Conservation (phyloP, 768 basidiomycete genomes). For the Porpolomopsis calyptriformis region DNA sequence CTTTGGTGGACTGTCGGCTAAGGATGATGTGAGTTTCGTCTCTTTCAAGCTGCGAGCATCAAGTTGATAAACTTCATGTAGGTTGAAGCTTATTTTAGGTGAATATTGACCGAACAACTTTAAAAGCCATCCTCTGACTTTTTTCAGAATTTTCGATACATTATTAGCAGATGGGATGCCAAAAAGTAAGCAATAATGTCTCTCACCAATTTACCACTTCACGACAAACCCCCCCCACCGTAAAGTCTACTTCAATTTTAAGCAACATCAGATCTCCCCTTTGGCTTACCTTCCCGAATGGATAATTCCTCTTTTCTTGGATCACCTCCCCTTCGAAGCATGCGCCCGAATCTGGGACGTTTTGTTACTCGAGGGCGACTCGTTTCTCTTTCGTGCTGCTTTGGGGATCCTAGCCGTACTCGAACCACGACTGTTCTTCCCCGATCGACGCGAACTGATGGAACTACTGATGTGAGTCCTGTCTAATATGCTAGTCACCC, state of each 20-base stretch:
- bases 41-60: not conserved
- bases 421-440: slow-evolving; percentile 82
- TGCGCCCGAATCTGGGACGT: slow-evolving; percentile 88
- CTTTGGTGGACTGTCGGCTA: slow-evolving; percentile 57
- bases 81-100: slow-evolving; percentile 91
- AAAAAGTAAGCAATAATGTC: slow-evolving; percentile 47
- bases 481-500: slow-evolving; percentile 3
- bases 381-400: slow-evolving; percentile 77
- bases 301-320: slow-evolving; percentile 70
- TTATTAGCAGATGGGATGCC: slow-evolving; percentile 89
- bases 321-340: slow-evolving; percentile 85
- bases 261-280: slow-evolving; percentile 85
- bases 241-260: slow-evolving; percentile 87
- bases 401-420: slow-evolving; percentile 76
- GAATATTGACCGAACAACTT: slow-evolving; percentile 20
- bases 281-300: slow-evolving; percentile 74
- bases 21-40: slow-evolving; percentile 62
- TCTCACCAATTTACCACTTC: not conserved
- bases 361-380: slow-evolving; percentile 76
- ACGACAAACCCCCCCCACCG: slow-evolving; percentile 1
- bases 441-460: slow-evolving; percentile 66
- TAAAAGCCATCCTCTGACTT: slow-evolving; percentile 7
- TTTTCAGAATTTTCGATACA: slow-evolving; percentile 77
- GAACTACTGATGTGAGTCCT: slow-evolving; percentile 59
- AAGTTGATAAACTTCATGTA: slow-evolving; percentile 23